Base-by-base conservation (phyloP, 495 filamentous ascomycete genomes). In the Aspergillus sclerotiicarbonarius region DNA sequence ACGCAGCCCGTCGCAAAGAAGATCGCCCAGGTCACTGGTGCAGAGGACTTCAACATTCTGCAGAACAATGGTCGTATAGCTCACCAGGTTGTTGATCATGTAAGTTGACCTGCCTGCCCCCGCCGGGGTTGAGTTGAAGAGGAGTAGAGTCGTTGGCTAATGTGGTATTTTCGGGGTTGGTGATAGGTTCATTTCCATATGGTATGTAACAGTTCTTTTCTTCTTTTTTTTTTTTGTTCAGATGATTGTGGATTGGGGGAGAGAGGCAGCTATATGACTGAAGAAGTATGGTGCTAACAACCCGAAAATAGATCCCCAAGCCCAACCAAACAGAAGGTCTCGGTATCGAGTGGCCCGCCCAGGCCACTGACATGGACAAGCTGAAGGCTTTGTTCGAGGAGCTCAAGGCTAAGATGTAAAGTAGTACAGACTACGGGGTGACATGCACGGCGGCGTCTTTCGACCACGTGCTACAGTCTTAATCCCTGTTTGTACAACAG, bases 1-100 rank as follows among this genome's bases (percentile, higher is more conserved):
- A 35, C 25, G 51, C 57, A 92, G 87, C 91, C 92, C 53, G 86
- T 96, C 30, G 88, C 87, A 33, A 96, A 96, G 82, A 91, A 87
- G 66, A 82, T 99, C 21, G 93, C 86, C 47, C 63, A 71, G n/a
- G 92, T 90, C 21, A 83, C 81, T 12, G 89, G 89, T 7, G 88
- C 90, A 16, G 72, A 74, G 30, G 81, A 98, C 66, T 99, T 88
- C 79, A 99, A 99, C 68, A 80, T 99, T 52, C 75, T 99, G 59
- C 94, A 99, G 80, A 99, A 99, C 76, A 99, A 99, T 67, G 94
- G 94, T 25, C 76, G 82, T 19, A 80, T 90, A 67, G 94, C 94
- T n/a, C 95, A 99, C 76, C 94, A 99, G 75, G 79, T 87, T 53
- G 95, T 99, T 58, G 89, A 88, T 61, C 94, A 99, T 77, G 94